Percentiles rank a stretch among this genome's conserved stretches.
phyloP scores from a whole-genome alignment of 2,329 filamentous ascomycete genomes.

The Fusarium nygamai region DNA sequence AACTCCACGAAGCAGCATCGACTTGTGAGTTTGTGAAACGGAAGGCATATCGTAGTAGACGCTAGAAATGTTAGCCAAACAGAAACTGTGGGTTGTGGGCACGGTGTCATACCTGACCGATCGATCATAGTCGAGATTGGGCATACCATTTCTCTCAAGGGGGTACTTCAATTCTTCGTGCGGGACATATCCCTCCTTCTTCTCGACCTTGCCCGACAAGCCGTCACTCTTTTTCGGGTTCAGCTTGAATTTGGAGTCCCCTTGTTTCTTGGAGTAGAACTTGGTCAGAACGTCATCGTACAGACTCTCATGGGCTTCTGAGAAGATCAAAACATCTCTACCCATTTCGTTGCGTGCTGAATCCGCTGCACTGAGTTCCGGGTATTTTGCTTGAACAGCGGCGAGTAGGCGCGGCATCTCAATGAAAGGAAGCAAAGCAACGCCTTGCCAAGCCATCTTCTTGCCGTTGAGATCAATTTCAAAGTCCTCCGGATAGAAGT shows the following conservation, averaged over 20 bases:
- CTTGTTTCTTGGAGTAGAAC: constrained; percentile 93
- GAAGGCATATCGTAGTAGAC: constrained; percentile 87
- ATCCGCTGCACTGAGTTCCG: constrained; percentile 80
- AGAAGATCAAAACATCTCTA: constrained; percentile 83
- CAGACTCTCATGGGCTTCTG: constrained; percentile 79
- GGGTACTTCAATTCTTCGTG: constrained; percentile 85
- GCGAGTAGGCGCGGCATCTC: constrained; percentile 86
- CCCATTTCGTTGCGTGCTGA: constrained; percentile 81
- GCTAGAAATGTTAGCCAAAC: constrained; percentile 58
- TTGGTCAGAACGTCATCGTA: constrained; percentile 86
- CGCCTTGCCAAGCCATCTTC: constrained; percentile 98
- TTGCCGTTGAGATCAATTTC: constrained; percentile 95
- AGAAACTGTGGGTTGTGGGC: neutral
- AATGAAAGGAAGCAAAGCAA: constrained; percentile 94
- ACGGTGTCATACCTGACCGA: constrained; percentile 76
- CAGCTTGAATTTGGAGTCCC: constrained; percentile 72
- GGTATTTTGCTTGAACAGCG: constrained; percentile 86
- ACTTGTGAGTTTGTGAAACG: constrained; percentile 81
- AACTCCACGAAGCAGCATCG: constrained; percentile 89
- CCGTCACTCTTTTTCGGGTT: constrained; percentile 80
- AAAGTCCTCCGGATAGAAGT: constrained; percentile 97
- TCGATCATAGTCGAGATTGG: constrained; percentile 83
- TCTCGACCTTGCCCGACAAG: constrained; percentile 81
- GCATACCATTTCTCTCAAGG: constrained; percentile 75
- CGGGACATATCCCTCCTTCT: constrained; percentile 85